Conservation (phyloP, 2,329 filamentous ascomycete genomes). For the Fonsecaea multimorphosa region DNA sequence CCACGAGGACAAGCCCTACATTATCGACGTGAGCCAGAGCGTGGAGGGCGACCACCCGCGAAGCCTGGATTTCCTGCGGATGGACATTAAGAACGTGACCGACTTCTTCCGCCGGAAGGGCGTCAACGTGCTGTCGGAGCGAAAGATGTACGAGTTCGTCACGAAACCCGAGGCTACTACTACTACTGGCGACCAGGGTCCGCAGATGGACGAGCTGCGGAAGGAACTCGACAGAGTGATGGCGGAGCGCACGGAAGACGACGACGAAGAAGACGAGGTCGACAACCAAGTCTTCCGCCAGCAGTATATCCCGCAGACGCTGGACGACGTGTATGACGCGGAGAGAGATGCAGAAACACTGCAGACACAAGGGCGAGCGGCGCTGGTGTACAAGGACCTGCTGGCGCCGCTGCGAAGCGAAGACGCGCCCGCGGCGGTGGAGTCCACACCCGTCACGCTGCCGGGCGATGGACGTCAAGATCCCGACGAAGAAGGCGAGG, state of each 20-base stretch:
- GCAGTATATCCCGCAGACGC: conserved; percentile 93
- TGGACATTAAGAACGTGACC: conserved; percentile 97
- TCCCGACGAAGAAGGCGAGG: conserved; percentile 1
- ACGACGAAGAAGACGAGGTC: conserved; percentile 69
- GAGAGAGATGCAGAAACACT: conserved; percentile 86
- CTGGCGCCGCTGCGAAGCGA: conserved; percentile 61
- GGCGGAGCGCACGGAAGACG: conserved; percentile 57
- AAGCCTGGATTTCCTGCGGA: conserved; percentile 89
- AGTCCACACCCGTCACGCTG: background rate
- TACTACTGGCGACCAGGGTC: conserved; percentile 49
- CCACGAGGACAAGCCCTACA: conserved; percentile 78
- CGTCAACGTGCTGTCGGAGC: conserved; percentile 80
- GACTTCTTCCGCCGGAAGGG: conserved; percentile 90
- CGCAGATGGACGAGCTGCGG: conserved; percentile 66
- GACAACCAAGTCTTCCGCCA: conserved; percentile 93
- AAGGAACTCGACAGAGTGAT: conserved; percentile 72
- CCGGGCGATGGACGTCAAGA: background rate
- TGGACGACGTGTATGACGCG: conserved; percentile 95
- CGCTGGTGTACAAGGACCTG: conserved; percentile 84
- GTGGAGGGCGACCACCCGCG: conserved; percentile 96
- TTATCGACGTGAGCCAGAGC: conserved; percentile 97
- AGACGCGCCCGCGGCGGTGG: background rate
- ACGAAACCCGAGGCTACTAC: conserved; percentile 66
- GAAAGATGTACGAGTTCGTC: conserved; percentile 83
- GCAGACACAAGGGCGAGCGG: conserved; percentile 71